Percentiles rank a stretch among this genome's conserved stretches.
phyloP scores from a whole-genome alignment of 257 asterid species.

The Nicotiana tomentosiformis region DNA sequence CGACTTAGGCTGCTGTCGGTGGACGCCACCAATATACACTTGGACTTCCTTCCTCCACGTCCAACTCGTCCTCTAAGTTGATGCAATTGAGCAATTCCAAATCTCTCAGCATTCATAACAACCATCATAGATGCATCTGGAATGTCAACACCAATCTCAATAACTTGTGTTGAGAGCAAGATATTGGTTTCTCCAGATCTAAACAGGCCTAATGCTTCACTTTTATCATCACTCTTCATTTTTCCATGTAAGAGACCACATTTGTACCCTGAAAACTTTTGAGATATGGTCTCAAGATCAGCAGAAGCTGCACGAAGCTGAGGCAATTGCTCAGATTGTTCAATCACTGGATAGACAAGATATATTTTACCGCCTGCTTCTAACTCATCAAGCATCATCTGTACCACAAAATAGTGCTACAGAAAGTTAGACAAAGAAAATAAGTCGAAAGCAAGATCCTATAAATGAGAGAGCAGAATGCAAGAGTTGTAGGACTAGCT shows the following conservation, averaged over 20 bases:
- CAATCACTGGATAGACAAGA: slow-evolving; percentile 77
- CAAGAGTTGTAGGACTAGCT: background rate
- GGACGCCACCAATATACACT: slow-evolving; percentile 60
- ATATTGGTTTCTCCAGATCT: slow-evolving; percentile 72
- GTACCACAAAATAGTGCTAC: slow-evolving; percentile 18
- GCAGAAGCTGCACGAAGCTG: slow-evolving; percentile 89
- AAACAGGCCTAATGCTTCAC: slow-evolving; percentile 62
- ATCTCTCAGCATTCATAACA: slow-evolving; percentile 92
- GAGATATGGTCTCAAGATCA: slow-evolving; percentile 60
- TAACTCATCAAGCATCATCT: slow-evolving; percentile 86
- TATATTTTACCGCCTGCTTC: slow-evolving; percentile 73
- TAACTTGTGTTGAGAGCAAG: slow-evolving; percentile 86
- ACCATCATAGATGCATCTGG: slow-evolving; percentile 99
- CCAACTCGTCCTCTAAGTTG: slow-evolving; percentile 97
- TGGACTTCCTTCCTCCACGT: slow-evolving; percentile 79
- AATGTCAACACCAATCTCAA: slow-evolving; percentile 90
- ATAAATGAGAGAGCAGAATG: background rate
- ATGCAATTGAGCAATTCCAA: slow-evolving; percentile 88
- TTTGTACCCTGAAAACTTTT: slow-evolving; percentile 45
- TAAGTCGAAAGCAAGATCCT: background rate
- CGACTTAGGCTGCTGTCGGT: slow-evolving; percentile 55
- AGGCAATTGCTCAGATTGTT: slow-evolving; percentile 87
- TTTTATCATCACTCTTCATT: slow-evolving; percentile 80
- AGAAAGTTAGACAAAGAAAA: background rate
- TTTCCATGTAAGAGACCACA: slow-evolving; percentile 88